phyloP scores from a whole-genome alignment of 306 rosid genomes.

The Cucumis sativus region Cucumber_9930_V3 NC_026660.2:26541001-26541500 shows the following conservation, averaged over 20 bases:
- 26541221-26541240: not conserved
- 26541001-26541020: constrained; percentile 83
- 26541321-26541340: constrained; percentile 76
- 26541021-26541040: constrained; percentile 82
- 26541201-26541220: not conserved
- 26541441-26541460: not conserved
- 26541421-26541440: not conserved
- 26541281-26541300: not conserved
- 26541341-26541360: constrained; percentile 79
- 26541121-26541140: constrained; percentile 55
- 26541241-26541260: not conserved
- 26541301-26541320: constrained; percentile 48
- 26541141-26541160: constrained; percentile 84
- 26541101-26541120: constrained; percentile 61
- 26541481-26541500: not conserved
- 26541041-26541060: constrained; percentile 70
- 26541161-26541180: constrained; percentile 32
- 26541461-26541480: not conserved
- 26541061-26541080: constrained; percentile 56
- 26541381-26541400: constrained; percentile 32
- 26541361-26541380: constrained; percentile 39
- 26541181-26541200: not conserved
- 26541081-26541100: constrained; percentile 62
- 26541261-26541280: not conserved
- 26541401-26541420: not conserved